Evolutionary conservation across 257 asterid species (phyloP), one percentile per base, ranked within the genome.

Genomic region (Pogostemon cablin): DNA sequence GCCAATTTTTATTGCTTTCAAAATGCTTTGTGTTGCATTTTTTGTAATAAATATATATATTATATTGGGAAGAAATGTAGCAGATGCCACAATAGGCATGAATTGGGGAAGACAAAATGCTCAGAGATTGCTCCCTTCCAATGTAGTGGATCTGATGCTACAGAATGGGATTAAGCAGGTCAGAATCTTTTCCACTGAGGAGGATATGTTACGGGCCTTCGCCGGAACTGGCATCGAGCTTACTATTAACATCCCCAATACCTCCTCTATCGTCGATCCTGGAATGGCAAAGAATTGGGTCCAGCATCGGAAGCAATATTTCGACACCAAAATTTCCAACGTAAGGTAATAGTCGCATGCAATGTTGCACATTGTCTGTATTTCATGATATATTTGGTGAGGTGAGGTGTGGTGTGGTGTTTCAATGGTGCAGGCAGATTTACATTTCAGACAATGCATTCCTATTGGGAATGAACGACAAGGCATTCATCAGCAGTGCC

Each of bases 141-240:
- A 12, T 65, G 86, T 78, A 49, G 86, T 81, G 56, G 83, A 81
- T 72, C 9, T 81, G 66, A 2, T 81, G 17, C 3, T 78, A n/a
- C 83, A 81, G 43, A 81, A 81, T 6, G 48, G 46, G 1, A 11
- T 81, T 0, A 3, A 7, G 10, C 35, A n/a, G 0, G 75, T 74
- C 1, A 65, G 82, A 40, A 0, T 81, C 9, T 72, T 57, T 42
- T 7, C 75, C 3, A 1, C 66, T 3, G 20, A 72, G 11, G 11
- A 0, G 0, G 80, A 81, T 49, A 3, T 75, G 3, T 1, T 81
- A 5, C 1, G 5, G 4, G 85, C 83, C 6, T 81, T 81, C 1
- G 11, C 6, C 0, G 70, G 71, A 10, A 81, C 63, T 1, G 78
- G 72, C 38, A 77, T 81, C 10, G n/a, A 46, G 2, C 62, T 81